Evolutionary conservation across 129 eudicot species (phyloP).

Genomic region (Saposhnikovia divaricata): DNA sequence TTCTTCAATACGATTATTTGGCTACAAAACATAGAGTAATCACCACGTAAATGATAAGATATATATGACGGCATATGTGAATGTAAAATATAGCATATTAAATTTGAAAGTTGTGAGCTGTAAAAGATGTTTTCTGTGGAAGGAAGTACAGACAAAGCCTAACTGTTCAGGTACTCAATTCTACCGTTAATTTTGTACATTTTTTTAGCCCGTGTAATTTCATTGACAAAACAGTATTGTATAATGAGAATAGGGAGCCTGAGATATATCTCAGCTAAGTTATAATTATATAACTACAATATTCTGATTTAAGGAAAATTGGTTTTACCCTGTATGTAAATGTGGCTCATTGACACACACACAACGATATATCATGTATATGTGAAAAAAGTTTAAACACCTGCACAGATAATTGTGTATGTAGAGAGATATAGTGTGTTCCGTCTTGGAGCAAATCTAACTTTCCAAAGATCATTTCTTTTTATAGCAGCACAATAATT

Average conservation of each 20-base stretch:
- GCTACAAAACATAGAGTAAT: too few species aligned
- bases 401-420: too few species aligned
- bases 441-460: neutral
- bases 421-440: neutral
- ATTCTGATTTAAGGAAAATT: neutral
- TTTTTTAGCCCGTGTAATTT: neutral
- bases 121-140: neutral
- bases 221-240: neutral
- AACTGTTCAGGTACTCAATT: neutral
- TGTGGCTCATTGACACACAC: neutral
- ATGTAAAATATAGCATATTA: too few species aligned
- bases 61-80: too few species aligned
- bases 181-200: neutral
- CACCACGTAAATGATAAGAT: too few species aligned
- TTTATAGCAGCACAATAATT: neutral
- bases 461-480: neutral
- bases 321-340: neutral
- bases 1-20: too few species aligned
- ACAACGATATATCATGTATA: too few species aligned
- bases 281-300: too few species aligned
- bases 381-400: too few species aligned
- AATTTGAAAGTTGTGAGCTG: neutral
- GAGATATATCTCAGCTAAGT: too few species aligned
- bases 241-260: too few species aligned
- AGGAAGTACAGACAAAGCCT: neutral